A percentile compares a stretch with the other conserved stretches of the same genome.
Evolutionary conservation across 495 filamentous ascomycete genomes (phyloP).

Genomic region (Glarea lozoyensis): DNA sequence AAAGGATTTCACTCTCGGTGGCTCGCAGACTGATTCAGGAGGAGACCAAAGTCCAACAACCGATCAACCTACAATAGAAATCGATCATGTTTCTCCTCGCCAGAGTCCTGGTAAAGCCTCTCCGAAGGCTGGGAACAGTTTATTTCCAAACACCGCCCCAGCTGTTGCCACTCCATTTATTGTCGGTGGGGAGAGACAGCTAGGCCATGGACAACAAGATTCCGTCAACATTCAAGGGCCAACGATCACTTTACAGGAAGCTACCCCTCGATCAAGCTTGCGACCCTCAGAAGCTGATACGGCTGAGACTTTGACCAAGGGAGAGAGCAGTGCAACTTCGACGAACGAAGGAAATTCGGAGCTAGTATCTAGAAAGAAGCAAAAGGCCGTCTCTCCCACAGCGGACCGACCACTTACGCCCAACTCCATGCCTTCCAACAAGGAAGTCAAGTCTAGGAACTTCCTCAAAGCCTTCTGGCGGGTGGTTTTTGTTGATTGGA

Average conservation of each 20-base stretch:
- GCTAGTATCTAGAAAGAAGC: conserved; percentile 8
- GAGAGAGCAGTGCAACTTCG: conserved; percentile 6
- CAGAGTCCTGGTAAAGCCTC: no score
- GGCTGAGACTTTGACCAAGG: conserved; percentile 2
- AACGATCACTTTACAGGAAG: conserved; percentile 7
- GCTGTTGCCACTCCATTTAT: conserved; percentile 4
- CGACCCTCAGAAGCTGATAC: background rate
- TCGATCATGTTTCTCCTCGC: no score
- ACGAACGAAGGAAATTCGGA: conserved; percentile 1
- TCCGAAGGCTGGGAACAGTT: background rate
- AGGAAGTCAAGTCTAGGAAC: conserved; percentile 12
- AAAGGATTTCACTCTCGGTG: no score
- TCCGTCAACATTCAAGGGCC: background rate
- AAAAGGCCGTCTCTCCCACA: background rate
- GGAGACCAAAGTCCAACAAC: no score
- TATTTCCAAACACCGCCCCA: background rate
- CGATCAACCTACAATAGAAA: no score
- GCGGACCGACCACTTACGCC: conserved; percentile 19
- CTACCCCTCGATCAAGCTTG: conserved; percentile 7
- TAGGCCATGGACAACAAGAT: background rate
- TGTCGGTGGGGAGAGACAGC: conserved; percentile 1
- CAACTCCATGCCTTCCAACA: conserved; percentile 13
- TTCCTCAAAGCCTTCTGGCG: conserved; percentile 20
- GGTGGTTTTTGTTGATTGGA: conserved; percentile 22
- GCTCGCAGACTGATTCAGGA: no score